Percentiles rank a stretch among this genome's conserved stretches.
These are phyloP conservation scores for Elaphomyces granulatus DNA, from an alignment of 495 filamentous ascomycete genomes.

Conservation along the genomic window DNA sequence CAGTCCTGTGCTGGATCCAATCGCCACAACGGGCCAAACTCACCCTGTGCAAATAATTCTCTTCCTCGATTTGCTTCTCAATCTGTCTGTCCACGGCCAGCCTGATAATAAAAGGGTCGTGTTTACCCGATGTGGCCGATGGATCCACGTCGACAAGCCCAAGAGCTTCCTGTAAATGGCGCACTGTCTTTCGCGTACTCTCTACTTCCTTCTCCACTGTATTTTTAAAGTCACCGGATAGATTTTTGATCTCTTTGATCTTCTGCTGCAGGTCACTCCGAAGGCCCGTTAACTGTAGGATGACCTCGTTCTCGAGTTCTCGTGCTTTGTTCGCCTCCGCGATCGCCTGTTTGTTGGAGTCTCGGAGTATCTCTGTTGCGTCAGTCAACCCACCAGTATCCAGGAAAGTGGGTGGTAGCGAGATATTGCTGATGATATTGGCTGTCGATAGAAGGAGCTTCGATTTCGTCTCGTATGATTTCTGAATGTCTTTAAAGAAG, in stretches of 20 bases:
- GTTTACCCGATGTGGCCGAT: conserved; percentile 59
- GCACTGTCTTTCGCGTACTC: conserved; percentile 48
- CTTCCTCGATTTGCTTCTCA: conserved; percentile 86
- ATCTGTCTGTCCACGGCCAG: conserved; percentile 76
- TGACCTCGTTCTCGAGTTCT: conserved; percentile 82
- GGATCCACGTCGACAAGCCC: conserved; percentile 64
- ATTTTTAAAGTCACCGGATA: conserved; percentile 92
- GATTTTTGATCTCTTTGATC: conserved; percentile 90
- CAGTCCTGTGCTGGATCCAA: background rate
- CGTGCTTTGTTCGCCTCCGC: conserved; percentile 74
- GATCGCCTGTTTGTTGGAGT: conserved; percentile 72
- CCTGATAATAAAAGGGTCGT: conserved; percentile 78
- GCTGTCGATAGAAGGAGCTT: conserved; percentile 74
- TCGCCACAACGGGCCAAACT: conserved; percentile 10
- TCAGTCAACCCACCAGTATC: conserved; percentile 71
- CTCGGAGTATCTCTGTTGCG: conserved; percentile 62
- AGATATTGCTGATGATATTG: conserved; percentile 69
- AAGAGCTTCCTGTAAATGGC: conserved; percentile 65
- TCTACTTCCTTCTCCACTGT: conserved; percentile 44
- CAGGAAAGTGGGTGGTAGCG: conserved; percentile 55
- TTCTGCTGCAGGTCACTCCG: conserved; percentile 84
- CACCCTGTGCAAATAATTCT: conserved; percentile 92
- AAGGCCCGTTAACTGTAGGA: conserved; percentile 70
- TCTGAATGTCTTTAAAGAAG: conserved; percentile 88
- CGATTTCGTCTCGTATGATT: conserved; percentile 72